Evolutionary conservation across 2,329 filamentous ascomycete species (phyloP), one percentile per base, ranked within the genome.

Genomic region (Penicillium janthinellum): DNA sequence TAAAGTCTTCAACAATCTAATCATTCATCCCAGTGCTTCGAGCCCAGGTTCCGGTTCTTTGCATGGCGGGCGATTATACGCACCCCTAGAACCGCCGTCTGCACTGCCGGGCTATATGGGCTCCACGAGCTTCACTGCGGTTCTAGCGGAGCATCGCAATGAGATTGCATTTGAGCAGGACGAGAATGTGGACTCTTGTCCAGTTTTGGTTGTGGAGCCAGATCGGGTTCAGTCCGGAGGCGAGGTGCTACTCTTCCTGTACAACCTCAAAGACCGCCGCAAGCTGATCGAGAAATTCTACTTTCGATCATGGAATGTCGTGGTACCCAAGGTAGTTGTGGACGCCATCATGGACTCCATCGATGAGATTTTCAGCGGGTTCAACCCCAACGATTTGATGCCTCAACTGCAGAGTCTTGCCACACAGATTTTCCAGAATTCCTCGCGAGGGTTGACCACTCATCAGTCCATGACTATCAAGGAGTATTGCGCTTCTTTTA

Each of bases 111-210:
- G 74, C 1, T 75, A 75, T 53, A 59, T 76, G 22, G 73, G 74
- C 4, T 73, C 74, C 6, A 75, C 71, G 3, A 75, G 73, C 37
- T 76, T 70, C 47, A 71, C 73, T 4, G 73, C 74, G 8, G 67
- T 75, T 37, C 67, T 76, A 31, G 58, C 69, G 8, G 74, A 76
- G 58, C 71, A 75, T 61, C 67, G 68, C 17, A 68, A 64, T 51
- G 72, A 74, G n/a, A 69, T 74, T 31, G 67, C 71, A 5, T 69
- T 72, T 48, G 73, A 75, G 35, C 61, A 67, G 5, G 72, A 73
- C 10, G 65, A 64, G 34, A 67, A 54, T 54, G 54, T 61, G 4
- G 59, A 67, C 25, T 57, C 65, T 14, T 59, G 58, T 25, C 64
- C 60, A 11, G 58, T 67, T 5, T 53, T 65, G 3, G 58, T 63